Percentiles rank a stretch among this genome's conserved stretches.
phyloP scores from a whole-genome alignment of 176 grass and related monocot species.

The Musa beccarii region DNA sequence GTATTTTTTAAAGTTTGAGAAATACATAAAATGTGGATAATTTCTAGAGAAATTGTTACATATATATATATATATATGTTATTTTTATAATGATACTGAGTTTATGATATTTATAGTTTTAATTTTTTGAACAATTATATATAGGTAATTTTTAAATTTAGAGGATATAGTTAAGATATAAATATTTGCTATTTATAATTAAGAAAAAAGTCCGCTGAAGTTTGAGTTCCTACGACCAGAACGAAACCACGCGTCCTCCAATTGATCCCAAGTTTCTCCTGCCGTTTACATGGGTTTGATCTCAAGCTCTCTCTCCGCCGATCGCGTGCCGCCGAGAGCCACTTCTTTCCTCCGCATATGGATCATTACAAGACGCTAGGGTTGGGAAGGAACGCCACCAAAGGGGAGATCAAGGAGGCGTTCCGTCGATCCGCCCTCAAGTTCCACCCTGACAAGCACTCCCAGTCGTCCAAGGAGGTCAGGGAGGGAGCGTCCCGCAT shows the following conservation, averaged over 20 bases:
- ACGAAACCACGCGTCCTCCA: background rate
- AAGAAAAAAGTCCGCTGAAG: no score
- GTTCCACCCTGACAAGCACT: conserved; percentile 61
- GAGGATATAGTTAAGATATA: no score
- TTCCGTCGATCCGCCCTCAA: conserved; percentile 49
- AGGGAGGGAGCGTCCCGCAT: conserved; percentile 33
- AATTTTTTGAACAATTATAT: no score
- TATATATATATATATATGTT: no score
- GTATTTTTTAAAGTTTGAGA: no score
- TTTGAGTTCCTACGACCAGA: background rate
- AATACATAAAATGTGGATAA: no score
- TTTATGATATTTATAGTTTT: no score
- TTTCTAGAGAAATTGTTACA: no score
- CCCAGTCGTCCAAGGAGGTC: conserved; percentile 28
- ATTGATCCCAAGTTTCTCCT: background rate
- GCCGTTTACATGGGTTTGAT: background rate
- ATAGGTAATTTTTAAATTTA: no score
- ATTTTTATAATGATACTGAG: no score
- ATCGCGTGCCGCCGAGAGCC: background rate
- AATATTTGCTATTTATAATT: no score
- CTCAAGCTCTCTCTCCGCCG: background rate
- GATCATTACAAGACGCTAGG: conserved; percentile 63
- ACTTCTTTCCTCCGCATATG: conserved; percentile 1
- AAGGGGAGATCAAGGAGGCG: conserved; percentile 66
- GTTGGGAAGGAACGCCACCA: conserved; percentile 36